Evolutionary conservation across 2,329 filamentous ascomycete genomes (phyloP).

Genomic region (Xylariaceae sp.): DNA sequence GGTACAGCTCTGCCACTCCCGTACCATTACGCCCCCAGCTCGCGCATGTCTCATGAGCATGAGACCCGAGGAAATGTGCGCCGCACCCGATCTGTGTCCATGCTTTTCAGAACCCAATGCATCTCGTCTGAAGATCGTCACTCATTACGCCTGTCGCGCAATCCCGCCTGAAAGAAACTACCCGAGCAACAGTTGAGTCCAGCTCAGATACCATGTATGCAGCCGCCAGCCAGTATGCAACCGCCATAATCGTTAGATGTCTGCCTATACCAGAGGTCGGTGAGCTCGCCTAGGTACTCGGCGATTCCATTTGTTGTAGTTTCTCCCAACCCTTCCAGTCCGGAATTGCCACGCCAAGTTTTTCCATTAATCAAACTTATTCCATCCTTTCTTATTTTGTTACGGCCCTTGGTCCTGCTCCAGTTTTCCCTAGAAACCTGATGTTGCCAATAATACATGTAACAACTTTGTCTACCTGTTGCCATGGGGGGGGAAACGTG

Average conservation of each 20-base stretch:
- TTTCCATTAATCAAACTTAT: background rate
- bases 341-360: background rate
- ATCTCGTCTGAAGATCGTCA: constrained; percentile 11
- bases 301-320: background rate
- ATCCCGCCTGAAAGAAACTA: background rate
- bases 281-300: background rate
- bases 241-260: constrained; percentile 7
- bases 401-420: constrained; percentile 5
- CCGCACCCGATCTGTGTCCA: background rate
- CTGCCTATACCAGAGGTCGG: background rate
- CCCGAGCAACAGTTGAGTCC: constrained; percentile 8
- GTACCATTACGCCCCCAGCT: constrained; percentile 11
- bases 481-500: background rate
- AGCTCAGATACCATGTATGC: constrained; percentile 2
- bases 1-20: background rate
- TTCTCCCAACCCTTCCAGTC: constrained; percentile 2
- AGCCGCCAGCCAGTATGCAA: constrained; percentile 10
- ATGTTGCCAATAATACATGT: constrained; percentile 16
- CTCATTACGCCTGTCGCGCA: constrained; percentile 9
- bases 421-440: constrained; percentile 13
- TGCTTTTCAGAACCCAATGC: background rate
- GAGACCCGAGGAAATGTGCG: background rate
- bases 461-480: constrained; percentile 10
- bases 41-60: background rate
- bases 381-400: constrained; percentile 1